phyloP scores from a whole-genome alignment of 805 yeast genomes.

The Maudiozyma bulderi region DNA sequence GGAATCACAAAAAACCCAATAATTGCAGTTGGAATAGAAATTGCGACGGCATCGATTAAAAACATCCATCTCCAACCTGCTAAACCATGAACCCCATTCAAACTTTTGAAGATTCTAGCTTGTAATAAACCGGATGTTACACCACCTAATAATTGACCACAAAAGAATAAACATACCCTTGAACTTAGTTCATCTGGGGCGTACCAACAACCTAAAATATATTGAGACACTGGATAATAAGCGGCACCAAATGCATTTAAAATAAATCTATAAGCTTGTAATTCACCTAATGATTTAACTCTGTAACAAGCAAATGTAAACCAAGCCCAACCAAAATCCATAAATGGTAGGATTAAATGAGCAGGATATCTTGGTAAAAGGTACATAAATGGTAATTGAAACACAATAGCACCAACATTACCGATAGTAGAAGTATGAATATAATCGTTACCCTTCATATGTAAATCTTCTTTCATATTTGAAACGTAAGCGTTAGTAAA shows the following conservation, averaged over 20 bases:
- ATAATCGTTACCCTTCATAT: constrained; percentile 54
- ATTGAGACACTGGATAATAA: constrained; percentile 54
- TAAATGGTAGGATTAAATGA: constrained; percentile 36
- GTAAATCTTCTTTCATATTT: constrained; percentile 50
- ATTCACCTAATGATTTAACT: constrained; percentile 38
- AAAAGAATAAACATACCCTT: constrained; percentile 52
- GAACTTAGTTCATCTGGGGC: constrained; percentile 49
- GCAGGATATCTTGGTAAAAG: constrained; percentile 48
- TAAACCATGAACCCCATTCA: constrained; percentile 38
- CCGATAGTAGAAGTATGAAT: constrained; percentile 51
- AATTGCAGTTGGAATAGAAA: constrained; percentile 40
- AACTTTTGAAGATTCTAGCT: constrained; percentile 30
- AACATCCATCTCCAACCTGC: constrained; percentile 64
- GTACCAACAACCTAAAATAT: constrained; percentile 52
- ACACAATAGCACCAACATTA: constrained; percentile 51
- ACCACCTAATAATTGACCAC: constrained; percentile 42
- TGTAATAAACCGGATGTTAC: constrained; percentile 50
- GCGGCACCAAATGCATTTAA: constrained; percentile 65
- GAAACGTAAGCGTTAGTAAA: constrained; percentile 58
- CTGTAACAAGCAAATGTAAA: constrained; percentile 49
- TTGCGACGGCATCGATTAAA: constrained; percentile 49
- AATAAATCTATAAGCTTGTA: constrained; percentile 56
- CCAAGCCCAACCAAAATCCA: constrained; percentile 63
- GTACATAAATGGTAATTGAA: constrained; percentile 58
- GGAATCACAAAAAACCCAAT: constrained; percentile 42